Conservation (phyloP, 768 basidiomycete species). For the Filobasidium wieringae region DNA sequence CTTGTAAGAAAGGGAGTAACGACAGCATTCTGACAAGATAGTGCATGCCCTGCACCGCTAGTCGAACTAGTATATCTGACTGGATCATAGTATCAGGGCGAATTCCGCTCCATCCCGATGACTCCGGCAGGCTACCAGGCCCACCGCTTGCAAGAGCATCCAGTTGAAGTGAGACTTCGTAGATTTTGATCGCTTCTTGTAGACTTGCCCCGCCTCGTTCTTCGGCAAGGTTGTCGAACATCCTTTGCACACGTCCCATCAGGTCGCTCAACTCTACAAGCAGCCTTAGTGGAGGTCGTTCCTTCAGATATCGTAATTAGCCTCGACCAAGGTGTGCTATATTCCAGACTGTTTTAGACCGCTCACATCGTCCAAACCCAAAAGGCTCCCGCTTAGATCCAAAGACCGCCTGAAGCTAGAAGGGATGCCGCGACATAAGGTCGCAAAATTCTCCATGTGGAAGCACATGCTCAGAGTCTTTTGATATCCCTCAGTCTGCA, state of each 20-base stretch:
- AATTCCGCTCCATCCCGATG: not conserved
- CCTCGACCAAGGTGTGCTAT: not conserved
- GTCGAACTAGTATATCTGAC: not conserved
- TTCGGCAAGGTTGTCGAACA: not conserved
- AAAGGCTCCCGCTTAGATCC: conserved; percentile 4
- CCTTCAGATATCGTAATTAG: not conserved
- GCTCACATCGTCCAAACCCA: not conserved
- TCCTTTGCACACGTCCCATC: not conserved
- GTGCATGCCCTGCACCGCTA: conserved; percentile 1
- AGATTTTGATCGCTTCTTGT: not conserved
- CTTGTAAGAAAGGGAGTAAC: not conserved
- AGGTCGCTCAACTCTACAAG: conserved; percentile 2
- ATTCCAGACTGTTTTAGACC: not conserved
- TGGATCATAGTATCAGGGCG: not conserved
- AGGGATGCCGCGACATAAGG: conserved; percentile 4
- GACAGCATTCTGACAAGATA: conserved; percentile 5
- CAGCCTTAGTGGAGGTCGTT: not conserved
- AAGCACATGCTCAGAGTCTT: not conserved
- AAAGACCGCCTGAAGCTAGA: not conserved
- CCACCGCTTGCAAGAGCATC: not conserved
- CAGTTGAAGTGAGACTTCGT: not conserved
- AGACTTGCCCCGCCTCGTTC: not conserved
- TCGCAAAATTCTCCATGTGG: conserved; percentile 3
- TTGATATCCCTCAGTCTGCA: not conserved
- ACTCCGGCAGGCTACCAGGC: not conserved